Percentiles rank a stretch among this genome's conserved stretches.
Conservation (phyloP, 2,329 filamentous ascomycete species). For the Cladophialophora psammophila region DNA sequence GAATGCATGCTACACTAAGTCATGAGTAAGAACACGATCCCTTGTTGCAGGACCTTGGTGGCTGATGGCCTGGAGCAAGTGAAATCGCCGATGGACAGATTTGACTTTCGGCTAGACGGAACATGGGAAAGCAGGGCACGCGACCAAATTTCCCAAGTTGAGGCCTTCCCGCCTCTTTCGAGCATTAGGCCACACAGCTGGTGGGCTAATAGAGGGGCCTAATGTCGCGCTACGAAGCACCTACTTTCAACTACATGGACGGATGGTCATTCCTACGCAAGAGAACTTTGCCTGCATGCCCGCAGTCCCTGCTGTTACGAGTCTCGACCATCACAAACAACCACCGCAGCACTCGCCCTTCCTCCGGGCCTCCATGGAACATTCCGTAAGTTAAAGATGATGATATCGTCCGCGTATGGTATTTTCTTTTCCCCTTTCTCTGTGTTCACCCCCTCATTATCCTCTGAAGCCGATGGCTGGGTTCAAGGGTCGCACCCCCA, state of each 20-base stretch:
- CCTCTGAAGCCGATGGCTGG: too few species aligned
- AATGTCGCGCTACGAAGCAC: slow-evolving; percentile 10
- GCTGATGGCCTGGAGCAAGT: background rate
- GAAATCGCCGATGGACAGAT: background rate
- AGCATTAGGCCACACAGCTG: background rate
- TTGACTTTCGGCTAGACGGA: slow-evolving; percentile 1
- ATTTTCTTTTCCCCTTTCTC: too few species aligned
- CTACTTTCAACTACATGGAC: slow-evolving; percentile 9
- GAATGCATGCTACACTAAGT: background rate
- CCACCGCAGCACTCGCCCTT: background rate
- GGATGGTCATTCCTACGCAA: background rate
- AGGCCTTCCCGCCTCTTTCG: background rate
- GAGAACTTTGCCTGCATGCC: too few species aligned
- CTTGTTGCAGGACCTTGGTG: background rate
- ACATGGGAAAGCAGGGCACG: background rate
- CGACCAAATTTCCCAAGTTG: background rate
- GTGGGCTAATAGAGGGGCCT: background rate
- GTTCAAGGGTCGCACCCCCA: background rate
- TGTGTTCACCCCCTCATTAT: too few species aligned
- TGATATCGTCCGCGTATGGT: too few species aligned
- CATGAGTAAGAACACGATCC: background rate
- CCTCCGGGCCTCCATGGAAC: background rate
- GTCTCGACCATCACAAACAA: background rate
- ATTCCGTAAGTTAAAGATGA: background rate
- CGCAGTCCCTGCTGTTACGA: background rate